A percentile compares a stretch with the other conserved stretches of the same genome.
These are phyloP conservation scores for Diaporthe vexans DNA, from an alignment of 2,329 filamentous ascomycete genomes.

Conservation along the genomic window DNA sequence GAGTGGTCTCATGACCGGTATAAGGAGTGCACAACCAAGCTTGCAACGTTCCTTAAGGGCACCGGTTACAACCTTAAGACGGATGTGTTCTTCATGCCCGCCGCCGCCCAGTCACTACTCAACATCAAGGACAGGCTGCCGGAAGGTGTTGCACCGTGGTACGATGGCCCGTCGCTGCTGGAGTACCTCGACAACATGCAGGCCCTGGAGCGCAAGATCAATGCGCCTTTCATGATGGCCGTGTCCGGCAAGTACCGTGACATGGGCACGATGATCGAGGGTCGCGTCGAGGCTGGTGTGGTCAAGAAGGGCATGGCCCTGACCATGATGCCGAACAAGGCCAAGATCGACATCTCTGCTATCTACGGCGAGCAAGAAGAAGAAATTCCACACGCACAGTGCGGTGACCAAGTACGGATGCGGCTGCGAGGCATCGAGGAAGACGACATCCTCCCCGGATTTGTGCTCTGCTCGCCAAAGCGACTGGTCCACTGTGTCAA, in stretches of 20 bases:
- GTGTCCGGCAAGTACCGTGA: conserved; percentile 96
- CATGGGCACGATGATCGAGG: conserved; percentile 97
- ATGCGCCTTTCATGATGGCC: conserved; percentile 94
- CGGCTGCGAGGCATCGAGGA: conserved; percentile 96
- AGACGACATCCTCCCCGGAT: conserved; percentile 95
- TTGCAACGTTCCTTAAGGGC: conserved; percentile 88
- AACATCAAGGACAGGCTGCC: conserved; percentile 92
- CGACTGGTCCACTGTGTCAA: conserved; percentile 91
- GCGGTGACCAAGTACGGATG: conserved; percentile 94
- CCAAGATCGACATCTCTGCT: conserved; percentile 83
- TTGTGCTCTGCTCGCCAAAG: conserved; percentile 95
- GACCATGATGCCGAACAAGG: conserved; percentile 96
- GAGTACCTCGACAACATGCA: conserved; percentile 97
- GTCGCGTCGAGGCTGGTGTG: conserved; percentile 95
- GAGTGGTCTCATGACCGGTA: conserved; percentile 95
- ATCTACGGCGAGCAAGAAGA: conserved; percentile 98
- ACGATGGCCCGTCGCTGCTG: conserved; percentile 88
- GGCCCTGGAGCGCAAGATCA: conserved; percentile 93
- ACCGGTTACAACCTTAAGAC: conserved; percentile 95
- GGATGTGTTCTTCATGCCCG: conserved; percentile 95
- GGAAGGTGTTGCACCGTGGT: conserved; percentile 84
- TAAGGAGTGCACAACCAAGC: conserved; percentile 92
- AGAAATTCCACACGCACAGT: conserved; percentile 84
- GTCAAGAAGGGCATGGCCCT: conserved; percentile 90
- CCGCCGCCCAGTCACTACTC: conserved; percentile 87